Percentiles rank a stretch among this genome's conserved stretches.
Conservation (phyloP, 1,284 basidiomycete species). For the Trichosporon sp. region DNA sequence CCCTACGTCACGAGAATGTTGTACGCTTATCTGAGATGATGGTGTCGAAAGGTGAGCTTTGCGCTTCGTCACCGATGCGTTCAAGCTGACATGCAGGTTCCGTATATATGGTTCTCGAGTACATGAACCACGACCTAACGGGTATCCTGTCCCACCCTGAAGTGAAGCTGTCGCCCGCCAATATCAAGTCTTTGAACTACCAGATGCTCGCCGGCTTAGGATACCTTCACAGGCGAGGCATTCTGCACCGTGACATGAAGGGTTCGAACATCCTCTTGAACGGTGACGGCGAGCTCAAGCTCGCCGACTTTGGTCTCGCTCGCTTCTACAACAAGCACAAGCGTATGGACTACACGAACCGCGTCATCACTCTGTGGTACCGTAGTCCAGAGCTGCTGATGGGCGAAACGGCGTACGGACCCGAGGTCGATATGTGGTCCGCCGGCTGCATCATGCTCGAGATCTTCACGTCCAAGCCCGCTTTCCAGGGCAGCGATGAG, state of each 20-base stretch:
- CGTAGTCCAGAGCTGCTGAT: conserved; percentile 93
- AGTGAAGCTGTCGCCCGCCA: conserved; percentile 77
- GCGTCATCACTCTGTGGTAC: conserved; percentile 99
- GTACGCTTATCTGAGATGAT: conserved; percentile 95
- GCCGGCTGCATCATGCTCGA: conserved; percentile 99
- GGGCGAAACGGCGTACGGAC: conserved; percentile 94
- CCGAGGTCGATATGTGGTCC: conserved; percentile 99
- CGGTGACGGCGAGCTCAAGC: conserved; percentile 87
- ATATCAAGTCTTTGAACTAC: conserved; percentile 90
- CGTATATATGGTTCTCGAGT: conserved; percentile 99
- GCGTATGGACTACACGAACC: conserved; percentile 92
- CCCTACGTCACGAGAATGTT: conserved; percentile 84
- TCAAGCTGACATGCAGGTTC: conserved; percentile 64
- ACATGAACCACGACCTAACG: conserved; percentile 98
- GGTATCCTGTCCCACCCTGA: conserved; percentile 90
- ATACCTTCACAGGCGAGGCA: conserved; percentile 91
- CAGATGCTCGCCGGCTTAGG: conserved; percentile 93
- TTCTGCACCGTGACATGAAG: conserved; percentile 98
- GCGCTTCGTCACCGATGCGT: conserved; percentile 35
- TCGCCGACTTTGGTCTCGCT: conserved; percentile 98
- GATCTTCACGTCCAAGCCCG: conserved; percentile 88
- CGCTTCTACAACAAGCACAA: conserved; percentile 87
- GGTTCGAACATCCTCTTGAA: conserved; percentile 98
- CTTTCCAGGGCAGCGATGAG: conserved; percentile 96
- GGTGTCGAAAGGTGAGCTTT: conserved; percentile 84